Base-by-base conservation (phyloP, 345 rosid species). In the Eucalyptus marginata region DNA sequence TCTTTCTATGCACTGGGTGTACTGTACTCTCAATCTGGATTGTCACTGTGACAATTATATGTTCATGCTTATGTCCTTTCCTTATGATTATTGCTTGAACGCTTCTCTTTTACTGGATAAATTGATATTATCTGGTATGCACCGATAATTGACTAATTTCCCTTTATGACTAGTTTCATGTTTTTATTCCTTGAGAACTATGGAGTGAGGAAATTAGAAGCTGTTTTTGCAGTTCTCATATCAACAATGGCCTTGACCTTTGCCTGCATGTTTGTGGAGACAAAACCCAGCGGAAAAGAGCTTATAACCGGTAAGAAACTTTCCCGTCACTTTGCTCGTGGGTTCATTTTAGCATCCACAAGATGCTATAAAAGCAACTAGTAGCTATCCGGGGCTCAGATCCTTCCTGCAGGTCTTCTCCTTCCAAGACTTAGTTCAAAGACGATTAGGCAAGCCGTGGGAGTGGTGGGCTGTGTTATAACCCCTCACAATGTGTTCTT, bases 401-500 rank as follows among this genome's bases (percentile, higher is more conserved):
- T 91, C n/a, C 49, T 24, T 54, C 33, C 88, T 89, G 88, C 91
- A 97, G 98, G 99, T 88, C 91, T 97, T 88, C 93, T 97, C 91
- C 93, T 97, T 85, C 99, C 99, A 40, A 94, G 96, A 87, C 98
- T 97, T 89, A 87, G 99, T 91, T 97, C 99, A 20, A 96, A 94
- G 90, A 95, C 99, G 5, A 96, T 97, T 91, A 94, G 96, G 51
- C 99, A 97, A 90, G 99, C 99, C 33, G 99, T 96, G 86, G 99
- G 98, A 40, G 96, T 97, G 66, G 99, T 96, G 83, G 99, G 98
- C 86, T 97, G 98, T 90, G 99, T 96, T 50, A 97, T 97, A 90
- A 97, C 94, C 96, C 99, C 99, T 91, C 99, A 96, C 93, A 97
- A 97, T 86, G 97, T 97, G 51, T 97, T 96, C 91, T 93, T 96